Evolutionary conservation across 108 stramenopile species (phyloP).

Genomic region (Hondaea fermentalgiana): DNA sequence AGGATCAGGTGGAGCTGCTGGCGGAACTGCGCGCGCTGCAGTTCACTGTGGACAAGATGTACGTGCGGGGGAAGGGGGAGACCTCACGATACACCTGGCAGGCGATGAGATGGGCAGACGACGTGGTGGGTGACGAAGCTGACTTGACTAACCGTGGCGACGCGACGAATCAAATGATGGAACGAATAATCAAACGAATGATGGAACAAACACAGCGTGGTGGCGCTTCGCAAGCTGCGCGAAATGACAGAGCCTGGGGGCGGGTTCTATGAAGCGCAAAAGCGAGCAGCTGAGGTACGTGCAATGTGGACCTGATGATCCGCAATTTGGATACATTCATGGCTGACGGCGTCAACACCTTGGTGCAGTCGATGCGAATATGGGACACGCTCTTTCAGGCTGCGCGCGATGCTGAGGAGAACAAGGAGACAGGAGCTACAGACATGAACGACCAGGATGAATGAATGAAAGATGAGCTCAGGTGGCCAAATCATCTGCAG

Average conservation of each 20-base stretch:
- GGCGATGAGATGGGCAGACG: background rate
- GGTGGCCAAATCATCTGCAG: too few species aligned
- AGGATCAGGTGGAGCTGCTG: background rate
- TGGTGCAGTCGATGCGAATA: background rate
- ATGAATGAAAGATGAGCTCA: background rate
- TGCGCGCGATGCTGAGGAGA: background rate
- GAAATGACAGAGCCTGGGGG: background rate
- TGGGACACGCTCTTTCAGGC: background rate
- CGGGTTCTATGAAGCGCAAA: conserved; percentile 8
- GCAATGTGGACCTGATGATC: background rate
- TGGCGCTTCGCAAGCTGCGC: background rate
- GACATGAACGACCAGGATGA: background rate
- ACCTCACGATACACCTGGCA: background rate
- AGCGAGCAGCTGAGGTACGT: background rate
- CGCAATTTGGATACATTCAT: background rate
- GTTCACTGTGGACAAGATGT: background rate
- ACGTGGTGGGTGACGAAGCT: background rate
- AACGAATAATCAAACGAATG: too few species aligned
- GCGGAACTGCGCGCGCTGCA: background rate
- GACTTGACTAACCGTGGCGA: background rate
- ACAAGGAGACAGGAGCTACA: background rate
- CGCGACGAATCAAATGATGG: too few species aligned
- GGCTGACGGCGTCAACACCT: background rate
- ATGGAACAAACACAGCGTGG: background rate
- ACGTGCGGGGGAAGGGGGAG: background rate